These are phyloP conservation scores for Trametes punicea DNA, from an alignment of 768 basidiomycete genomes.

Conservation along the genomic window DNA sequence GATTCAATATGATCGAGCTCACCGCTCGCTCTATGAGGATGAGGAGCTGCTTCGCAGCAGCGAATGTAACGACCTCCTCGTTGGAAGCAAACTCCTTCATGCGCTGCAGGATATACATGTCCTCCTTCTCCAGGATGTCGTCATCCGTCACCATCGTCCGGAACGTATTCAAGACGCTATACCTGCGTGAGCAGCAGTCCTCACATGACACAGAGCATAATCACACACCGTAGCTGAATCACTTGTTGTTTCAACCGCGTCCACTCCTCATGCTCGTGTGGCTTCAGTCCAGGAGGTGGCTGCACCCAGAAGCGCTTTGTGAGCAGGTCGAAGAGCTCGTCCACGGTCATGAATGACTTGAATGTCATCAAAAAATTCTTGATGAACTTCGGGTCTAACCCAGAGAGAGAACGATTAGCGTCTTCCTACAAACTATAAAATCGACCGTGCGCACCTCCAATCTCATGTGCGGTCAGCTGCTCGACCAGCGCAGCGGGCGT, in stretches of 20 bases:
- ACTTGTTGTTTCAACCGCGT: constrained; percentile 79
- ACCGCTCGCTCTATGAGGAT: constrained; percentile 78
- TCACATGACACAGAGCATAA: not conserved
- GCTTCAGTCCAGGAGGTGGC: constrained; percentile 63
- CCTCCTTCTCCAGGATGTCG: constrained; percentile 82
- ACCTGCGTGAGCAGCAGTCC: not conserved
- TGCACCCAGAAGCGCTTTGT: constrained; percentile 76
- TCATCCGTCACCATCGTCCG: constrained; percentile 86
- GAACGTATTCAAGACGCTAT: constrained; percentile 76
- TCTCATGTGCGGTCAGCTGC: constrained; percentile 87
- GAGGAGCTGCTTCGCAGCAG: constrained; percentile 73
- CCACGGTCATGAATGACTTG: constrained; percentile 85
- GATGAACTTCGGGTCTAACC: constrained; percentile 70
- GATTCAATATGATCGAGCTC: too few relatives aligned
- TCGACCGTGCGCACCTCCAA: constrained; percentile 55
- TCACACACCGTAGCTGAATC: constrained; percentile 76
- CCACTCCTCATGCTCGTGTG: constrained; percentile 74
- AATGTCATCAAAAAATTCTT: constrained; percentile 95
- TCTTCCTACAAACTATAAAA: not conserved
- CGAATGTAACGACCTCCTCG: constrained; percentile 58
- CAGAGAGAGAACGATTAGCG: not conserved
- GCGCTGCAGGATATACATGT: constrained; percentile 72
- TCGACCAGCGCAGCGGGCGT: constrained; percentile 85
- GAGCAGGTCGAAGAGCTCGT: constrained; percentile 80
- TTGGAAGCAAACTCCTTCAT: constrained; percentile 78